Base-by-base conservation (phyloP, 2,329 filamentous ascomycete genomes). In the Pseudogymnoascus sp. region DNA sequence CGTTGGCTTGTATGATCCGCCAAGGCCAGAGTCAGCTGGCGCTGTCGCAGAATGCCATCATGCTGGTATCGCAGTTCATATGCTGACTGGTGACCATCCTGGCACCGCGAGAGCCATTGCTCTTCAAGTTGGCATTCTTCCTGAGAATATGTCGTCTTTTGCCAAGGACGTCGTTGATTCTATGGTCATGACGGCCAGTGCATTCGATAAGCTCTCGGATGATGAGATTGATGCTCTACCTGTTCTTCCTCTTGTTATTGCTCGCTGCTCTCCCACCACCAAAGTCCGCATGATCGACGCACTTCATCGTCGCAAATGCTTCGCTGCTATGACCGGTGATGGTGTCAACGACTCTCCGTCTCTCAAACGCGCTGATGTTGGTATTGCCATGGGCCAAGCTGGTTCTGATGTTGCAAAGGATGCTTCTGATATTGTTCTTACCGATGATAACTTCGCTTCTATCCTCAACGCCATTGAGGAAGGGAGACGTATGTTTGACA, bases 241-340 rank as follows among this genome's bases (percentile, higher is more conserved):
- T 4, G 85, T 91, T 42, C 78, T 96, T 1, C 91, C 91, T 2
- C 79, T 93, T 0, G 91, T 96, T 6, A 87, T 96, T 65, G 91
- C 91, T 38, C 87, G 91, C 38, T 96, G 91, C 72, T 89, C 90
- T 0, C 91, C 89, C n/a, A n/a, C n/a, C n/a, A n/a, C n/a, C n/a
- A n/a, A n/a, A n/a, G n/a, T n/a, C n/a, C n/a, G n/a, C n/a, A n/a
- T n/a, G n/a, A n/a, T n/a, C n/a, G n/a, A n/a, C n/a, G n/a, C n/a
- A n/a, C n/a, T n/a, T n/a, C n/a, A n/a, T n/a, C n/a, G n/a, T n/a
- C n/a, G n/a, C n/a, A n/a, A n/a, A n/a, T n/a, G n/a, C n/a, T n/a
- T n/a, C n/a, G n/a, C n/a, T n/a, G n/a, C n/a, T n/a, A n/a, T n/a
- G n/a, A n/a, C n/a, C n/a, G n/a, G n/a, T n/a, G n/a, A n/a, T n/a